A percentile compares a stretch with the other conserved stretches of the same genome.
Conservation (phyloP, 495 filamentous ascomycete species). For the Delitschia confertaspora region DNA sequence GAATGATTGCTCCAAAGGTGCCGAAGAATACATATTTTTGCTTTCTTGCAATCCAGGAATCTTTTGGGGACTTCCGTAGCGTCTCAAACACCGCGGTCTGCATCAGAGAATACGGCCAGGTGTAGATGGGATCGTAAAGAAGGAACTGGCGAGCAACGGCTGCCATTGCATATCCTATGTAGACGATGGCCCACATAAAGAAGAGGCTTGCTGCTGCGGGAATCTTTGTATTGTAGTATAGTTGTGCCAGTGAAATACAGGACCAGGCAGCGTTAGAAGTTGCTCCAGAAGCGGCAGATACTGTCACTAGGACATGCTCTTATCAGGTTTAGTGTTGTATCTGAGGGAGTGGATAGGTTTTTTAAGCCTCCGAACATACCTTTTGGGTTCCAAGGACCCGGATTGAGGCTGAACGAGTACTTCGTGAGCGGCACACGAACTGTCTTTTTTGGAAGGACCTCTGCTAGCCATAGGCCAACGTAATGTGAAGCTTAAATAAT, state of each 20-base stretch:
- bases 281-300: slow-evolving; percentile 48
- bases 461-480: slow-evolving; percentile 46
- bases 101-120: slow-evolving; percentile 45
- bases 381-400: slow-evolving; percentile 47
- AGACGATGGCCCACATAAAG: slow-evolving; percentile 51
- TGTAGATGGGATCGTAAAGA: slow-evolving; percentile 47
- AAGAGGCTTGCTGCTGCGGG: slow-evolving; percentile 45
- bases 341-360: background rate
- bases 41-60: slow-evolving; percentile 37
- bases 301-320: slow-evolving; percentile 49
- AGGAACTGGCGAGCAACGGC: slow-evolving; percentile 46
- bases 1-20: slow-evolving; percentile 41
- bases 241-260: slow-evolving; percentile 44
- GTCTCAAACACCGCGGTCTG: slow-evolving; percentile 49
- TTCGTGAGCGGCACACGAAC: slow-evolving; percentile 42
- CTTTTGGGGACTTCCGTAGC: slow-evolving; percentile 39
- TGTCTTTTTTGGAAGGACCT: slow-evolving; percentile 40
- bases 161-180: slow-evolving; percentile 48
- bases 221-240: slow-evolving; percentile 44
- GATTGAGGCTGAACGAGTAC: slow-evolving; percentile 38
- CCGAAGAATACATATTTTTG: slow-evolving; percentile 50
- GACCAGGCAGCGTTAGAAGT: slow-evolving; percentile 44
- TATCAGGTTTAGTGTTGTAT: too few species aligned
- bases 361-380: slow-evolving; percentile 6
- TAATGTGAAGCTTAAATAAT: slow-evolving; percentile 39